Evolutionary conservation across 2,329 filamentous ascomycete species (phyloP).

Genomic region (Fusarium paranaense): DNA sequence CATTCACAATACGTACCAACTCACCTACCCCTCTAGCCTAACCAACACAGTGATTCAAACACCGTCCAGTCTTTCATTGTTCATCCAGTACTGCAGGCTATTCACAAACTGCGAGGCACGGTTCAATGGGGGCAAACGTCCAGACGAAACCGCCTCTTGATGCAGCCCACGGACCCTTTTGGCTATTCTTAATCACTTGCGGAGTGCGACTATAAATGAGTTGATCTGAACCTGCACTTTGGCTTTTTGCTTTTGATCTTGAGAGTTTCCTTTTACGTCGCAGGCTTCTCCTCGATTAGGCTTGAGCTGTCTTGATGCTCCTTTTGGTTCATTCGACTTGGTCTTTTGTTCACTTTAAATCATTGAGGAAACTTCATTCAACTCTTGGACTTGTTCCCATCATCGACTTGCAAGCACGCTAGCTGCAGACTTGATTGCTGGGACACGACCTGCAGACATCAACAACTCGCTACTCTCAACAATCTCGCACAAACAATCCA

Average conservation of each 20-base stretch:
- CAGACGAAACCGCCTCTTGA: background rate
- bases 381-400: background rate
- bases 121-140: conserved; percentile 1
- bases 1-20: background rate
- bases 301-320: background rate
- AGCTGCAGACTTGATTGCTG: background rate
- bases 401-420: background rate
- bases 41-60: background rate
- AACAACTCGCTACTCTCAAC: background rate
- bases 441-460: background rate
- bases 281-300: background rate
- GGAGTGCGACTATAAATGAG: background rate
- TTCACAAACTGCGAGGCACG: background rate
- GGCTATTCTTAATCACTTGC: background rate
- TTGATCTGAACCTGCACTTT: background rate
- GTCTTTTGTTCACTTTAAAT: background rate
- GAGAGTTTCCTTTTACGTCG: background rate
- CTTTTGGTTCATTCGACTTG: background rate
- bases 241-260: background rate
- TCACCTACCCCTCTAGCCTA: background rate
- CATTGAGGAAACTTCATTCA: too few relatives aligned
- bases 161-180: background rate
- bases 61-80: background rate
- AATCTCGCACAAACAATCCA: background rate
- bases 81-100: background rate